Conservation (phyloP, 1,139 yeast species). For the Debaryomyces psychrophilus region DNA sequence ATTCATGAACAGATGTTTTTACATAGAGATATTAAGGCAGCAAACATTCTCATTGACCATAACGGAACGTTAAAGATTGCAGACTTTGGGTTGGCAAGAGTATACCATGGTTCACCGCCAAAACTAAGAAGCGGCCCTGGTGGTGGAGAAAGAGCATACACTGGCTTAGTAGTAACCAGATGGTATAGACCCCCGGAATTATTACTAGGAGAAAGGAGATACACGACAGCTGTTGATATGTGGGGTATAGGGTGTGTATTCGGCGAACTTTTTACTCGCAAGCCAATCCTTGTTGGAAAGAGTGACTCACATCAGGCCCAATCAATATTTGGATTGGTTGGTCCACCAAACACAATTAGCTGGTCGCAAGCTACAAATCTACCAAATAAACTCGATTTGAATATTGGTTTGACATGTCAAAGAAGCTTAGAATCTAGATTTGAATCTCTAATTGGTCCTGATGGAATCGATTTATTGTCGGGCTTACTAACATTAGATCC, state of each 20-base stretch:
- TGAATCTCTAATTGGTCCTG: constrained; percentile 32
- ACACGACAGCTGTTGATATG: constrained; percentile 92
- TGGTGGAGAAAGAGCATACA: constrained; percentile 78
- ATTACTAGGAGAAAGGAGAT: constrained; percentile 77
- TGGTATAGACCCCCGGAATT: constrained; percentile 98
- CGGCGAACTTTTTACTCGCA: constrained; percentile 81
- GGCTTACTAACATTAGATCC: constrained; percentile 71
- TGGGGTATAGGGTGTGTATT: constrained; percentile 99
- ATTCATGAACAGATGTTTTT: constrained; percentile 72
- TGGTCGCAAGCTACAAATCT: constrained; percentile 70
- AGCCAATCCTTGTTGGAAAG: constrained; percentile 83
- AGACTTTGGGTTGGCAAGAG: constrained; percentile 71
- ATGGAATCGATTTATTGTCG: constrained; percentile 50
- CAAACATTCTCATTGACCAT: constrained; percentile 80
- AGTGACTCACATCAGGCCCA: constrained; percentile 93
- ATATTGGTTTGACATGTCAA: constrained; percentile 49
- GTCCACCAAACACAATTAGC: constrained; percentile 67
- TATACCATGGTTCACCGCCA: constrained; percentile 73
- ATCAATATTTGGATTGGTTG: constrained; percentile 75
- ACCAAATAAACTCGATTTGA: constrained; percentile 58
- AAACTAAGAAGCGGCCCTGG: constrained; percentile 59
- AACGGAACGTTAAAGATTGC: constrained; percentile 68
- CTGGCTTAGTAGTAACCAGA: constrained; percentile 91
- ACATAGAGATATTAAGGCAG: constrained; percentile 95
- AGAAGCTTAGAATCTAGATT: constrained; percentile 56